Conservation (phyloP, 768 basidiomycete genomes). For the Chalciporus sphaerocephalus region DNA sequence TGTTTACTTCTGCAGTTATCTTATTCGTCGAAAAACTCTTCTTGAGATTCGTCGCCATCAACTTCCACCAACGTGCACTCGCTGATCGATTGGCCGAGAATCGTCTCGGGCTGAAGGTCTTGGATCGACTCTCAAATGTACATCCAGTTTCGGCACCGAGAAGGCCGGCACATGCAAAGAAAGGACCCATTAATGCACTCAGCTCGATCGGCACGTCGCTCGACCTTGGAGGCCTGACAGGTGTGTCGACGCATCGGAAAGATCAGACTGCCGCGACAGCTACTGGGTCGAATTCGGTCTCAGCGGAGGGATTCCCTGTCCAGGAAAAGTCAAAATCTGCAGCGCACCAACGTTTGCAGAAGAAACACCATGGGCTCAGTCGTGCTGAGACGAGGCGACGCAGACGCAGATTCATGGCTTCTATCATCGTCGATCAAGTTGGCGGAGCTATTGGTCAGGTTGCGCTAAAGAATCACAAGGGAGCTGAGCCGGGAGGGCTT, state of each 20-base stretch:
- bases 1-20: slow-evolving; percentile 43
- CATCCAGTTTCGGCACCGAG: slow-evolving; percentile 39
- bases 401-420: slow-evolving; percentile 50
- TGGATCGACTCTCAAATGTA: slow-evolving; percentile 69
- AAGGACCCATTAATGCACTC: slow-evolving; percentile 41
- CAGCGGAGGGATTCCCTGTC: neutral
- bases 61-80: slow-evolving; percentile 72
- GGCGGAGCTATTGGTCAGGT: slow-evolving; percentile 64
- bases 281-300: slow-evolving; percentile 4
- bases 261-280: no score
- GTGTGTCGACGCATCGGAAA: slow-evolving; percentile 17
- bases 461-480: slow-evolving; percentile 59
- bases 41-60: slow-evolving; percentile 73
- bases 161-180: slow-evolving; percentile 39
- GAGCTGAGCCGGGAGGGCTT: slow-evolving; percentile 50
- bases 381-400: slow-evolving; percentile 38
- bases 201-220: slow-evolving; percentile 37
- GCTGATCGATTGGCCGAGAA: slow-evolving; percentile 72
- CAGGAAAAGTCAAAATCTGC: slow-evolving; percentile 15
- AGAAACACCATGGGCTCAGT: slow-evolving; percentile 15
- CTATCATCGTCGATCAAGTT: slow-evolving; percentile 68
- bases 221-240: slow-evolving; percentile 25
- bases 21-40: slow-evolving; percentile 55
- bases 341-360: slow-evolving; percentile 9
- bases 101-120: slow-evolving; percentile 59